These are phyloP conservation scores for Paxillus involutus DNA, from an alignment of 768 basidiomycete genomes.

Conservation along the genomic window DNA sequence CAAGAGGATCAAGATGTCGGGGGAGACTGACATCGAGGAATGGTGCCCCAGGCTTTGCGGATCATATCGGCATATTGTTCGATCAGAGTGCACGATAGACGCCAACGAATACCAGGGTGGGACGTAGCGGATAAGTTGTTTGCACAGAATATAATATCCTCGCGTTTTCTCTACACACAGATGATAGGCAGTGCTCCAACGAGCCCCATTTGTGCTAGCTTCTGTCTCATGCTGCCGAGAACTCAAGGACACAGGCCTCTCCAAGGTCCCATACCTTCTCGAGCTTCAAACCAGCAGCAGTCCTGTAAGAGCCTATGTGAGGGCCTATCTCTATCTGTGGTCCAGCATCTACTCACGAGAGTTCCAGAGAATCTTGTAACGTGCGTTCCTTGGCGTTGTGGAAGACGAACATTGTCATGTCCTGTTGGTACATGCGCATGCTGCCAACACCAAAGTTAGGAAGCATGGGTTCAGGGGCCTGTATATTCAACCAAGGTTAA, in stretches of 20 bases:
- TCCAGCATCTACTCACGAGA: constrained; percentile 21
- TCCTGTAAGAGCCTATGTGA: constrained; percentile 14
- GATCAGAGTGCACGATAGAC: no score
- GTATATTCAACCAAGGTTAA: background rate
- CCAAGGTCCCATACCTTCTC: constrained; percentile 33
- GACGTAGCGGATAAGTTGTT: background rate
- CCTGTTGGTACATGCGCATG: constrained; percentile 28
- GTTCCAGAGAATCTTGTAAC: constrained; percentile 24
- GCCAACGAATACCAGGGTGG: background rate
- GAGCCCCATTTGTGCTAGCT: background rate
- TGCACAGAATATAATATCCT: background rate
- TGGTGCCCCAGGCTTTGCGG: no score
- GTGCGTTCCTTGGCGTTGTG: constrained; percentile 36
- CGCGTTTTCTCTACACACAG: background rate
- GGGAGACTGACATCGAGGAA: no score
- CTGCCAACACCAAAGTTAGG: constrained; percentile 34
- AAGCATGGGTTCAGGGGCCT: constrained; percentile 36
- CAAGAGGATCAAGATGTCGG: no score
- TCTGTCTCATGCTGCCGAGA: constrained; percentile 14
- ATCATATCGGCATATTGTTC: no score
- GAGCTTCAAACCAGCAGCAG: constrained; percentile 25
- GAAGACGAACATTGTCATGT: constrained; percentile 29
- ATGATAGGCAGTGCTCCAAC: background rate
- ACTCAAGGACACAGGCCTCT: constrained; percentile 26
- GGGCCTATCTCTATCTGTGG: background rate